Conservation (phyloP, 176 grass and related monocot species). For the Juncus effusus region DNA sequence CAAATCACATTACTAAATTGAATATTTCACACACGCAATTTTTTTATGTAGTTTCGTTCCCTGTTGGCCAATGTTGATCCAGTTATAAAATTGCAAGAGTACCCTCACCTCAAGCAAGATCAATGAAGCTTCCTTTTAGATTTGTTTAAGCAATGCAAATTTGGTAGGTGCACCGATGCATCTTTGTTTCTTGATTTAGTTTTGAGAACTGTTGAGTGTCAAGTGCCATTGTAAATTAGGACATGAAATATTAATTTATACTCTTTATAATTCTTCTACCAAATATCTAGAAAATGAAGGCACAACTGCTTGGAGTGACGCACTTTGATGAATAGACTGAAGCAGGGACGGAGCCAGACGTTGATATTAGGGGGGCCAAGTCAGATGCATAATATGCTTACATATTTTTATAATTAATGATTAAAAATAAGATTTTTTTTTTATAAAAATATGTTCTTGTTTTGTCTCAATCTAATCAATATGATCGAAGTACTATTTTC, state of each 20-base stretch:
- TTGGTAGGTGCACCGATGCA: slow-evolving; percentile 24
- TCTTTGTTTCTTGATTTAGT: slow-evolving; percentile 25
- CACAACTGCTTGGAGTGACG: not conserved
- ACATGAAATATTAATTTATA: not conserved
- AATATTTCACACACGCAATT: slow-evolving; percentile 17
- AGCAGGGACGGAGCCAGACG: too few species aligned
- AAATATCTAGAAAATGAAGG: slow-evolving; percentile 23
- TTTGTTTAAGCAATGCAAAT: slow-evolving; percentile 5
- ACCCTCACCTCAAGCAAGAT: not conserved
- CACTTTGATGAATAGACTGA: not conserved
- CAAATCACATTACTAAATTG: not conserved
- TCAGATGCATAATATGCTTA: too few species aligned
- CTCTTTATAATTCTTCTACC: slow-evolving; percentile 5
- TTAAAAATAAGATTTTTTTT: too few species aligned
- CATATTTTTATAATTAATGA: too few species aligned
- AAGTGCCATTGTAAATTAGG: too few species aligned
- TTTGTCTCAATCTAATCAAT: too few species aligned
- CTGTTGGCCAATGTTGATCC: slow-evolving; percentile 1
- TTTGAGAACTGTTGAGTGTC: not conserved
- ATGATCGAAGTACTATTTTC: too few species aligned
- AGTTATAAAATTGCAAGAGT: not conserved
- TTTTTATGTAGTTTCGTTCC: not conserved
- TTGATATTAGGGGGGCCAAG: too few species aligned
- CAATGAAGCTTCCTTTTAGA: slow-evolving; percentile 25
- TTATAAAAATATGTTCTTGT: too few species aligned